Evolutionary conservation across 2,329 filamentous ascomycete genomes (phyloP).

Genomic region (Penicillium sp.): DNA sequence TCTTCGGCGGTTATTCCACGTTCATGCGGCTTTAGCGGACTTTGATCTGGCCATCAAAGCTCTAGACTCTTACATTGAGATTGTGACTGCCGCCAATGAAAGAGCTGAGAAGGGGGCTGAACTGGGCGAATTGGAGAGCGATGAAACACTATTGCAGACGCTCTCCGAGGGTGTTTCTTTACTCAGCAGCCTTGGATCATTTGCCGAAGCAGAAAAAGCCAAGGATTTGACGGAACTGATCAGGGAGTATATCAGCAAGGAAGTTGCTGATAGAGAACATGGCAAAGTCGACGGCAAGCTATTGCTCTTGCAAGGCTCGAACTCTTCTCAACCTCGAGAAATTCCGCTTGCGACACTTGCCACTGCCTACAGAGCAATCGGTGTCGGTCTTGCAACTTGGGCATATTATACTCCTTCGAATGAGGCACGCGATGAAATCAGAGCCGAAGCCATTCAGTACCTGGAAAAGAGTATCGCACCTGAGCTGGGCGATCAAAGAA

Average conservation of each 20-base stretch:
- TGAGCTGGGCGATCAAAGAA: constrained; percentile 63
- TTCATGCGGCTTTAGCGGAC: constrained; percentile 83
- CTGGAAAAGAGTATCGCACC: constrained; percentile 71
- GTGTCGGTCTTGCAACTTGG: constrained; percentile 83
- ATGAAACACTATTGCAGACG: constrained; percentile 72
- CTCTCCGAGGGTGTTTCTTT: constrained; percentile 76
- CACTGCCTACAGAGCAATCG: constrained; percentile 77
- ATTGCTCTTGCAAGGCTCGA: constrained; percentile 15
- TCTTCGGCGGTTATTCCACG: constrained; percentile 78
- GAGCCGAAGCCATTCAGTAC: constrained; percentile 72
- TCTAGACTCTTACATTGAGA: constrained; percentile 86
- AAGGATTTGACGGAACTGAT: constrained; percentile 67
- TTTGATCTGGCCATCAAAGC: constrained; percentile 90
- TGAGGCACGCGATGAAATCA: constrained; percentile 67
- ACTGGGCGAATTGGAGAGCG: constrained; percentile 72
- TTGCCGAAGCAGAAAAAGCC: constrained; percentile 74
- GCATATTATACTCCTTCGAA: constrained; percentile 77
- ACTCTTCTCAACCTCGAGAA: constrained; percentile 14
- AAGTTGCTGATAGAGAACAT: constrained; percentile 35
- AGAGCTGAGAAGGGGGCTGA: constrained; percentile 68
- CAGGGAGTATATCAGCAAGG: constrained; percentile 70
- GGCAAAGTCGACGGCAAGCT: constrained; percentile 22
- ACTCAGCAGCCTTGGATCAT: constrained; percentile 76
- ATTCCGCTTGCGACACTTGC: constrained; percentile 64
- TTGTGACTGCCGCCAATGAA: constrained; percentile 80